Conservation (phyloP, 1,139 yeast species). For the Candida labiduridarum region DNA sequence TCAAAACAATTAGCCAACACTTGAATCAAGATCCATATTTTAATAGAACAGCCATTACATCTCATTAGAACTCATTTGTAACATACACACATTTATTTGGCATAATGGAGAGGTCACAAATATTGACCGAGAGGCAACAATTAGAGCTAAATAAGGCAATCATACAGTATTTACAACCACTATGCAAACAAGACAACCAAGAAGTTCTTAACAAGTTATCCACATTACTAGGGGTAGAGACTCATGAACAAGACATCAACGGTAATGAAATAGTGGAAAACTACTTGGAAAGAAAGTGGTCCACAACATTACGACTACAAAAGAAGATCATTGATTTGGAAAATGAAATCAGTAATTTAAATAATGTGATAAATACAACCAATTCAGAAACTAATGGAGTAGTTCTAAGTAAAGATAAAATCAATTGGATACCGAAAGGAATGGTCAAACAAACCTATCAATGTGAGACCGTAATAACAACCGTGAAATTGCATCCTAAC, state of each 20-base stretch:
- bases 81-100: not conserved
- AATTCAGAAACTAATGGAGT: slow-evolving; percentile 9
- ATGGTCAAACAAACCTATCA: slow-evolving; percentile 56
- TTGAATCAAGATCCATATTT: not conserved
- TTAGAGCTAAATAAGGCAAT: slow-evolving; percentile 58
- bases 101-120: slow-evolving; percentile 16
- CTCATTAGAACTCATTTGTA: not conserved
- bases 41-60: not conserved
- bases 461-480: slow-evolving; percentile 55
- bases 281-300: slow-evolving; percentile 85
- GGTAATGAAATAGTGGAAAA: slow-evolving; percentile 37
- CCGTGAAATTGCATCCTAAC: slow-evolving; percentile 72
- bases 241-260: not conserved
- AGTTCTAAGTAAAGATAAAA: slow-evolving; percentile 31
- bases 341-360: slow-evolving; percentile 43
- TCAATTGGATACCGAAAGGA: slow-evolving; percentile 69
- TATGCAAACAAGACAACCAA: slow-evolving; percentile 17
- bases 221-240: slow-evolving; percentile 13
- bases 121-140: slow-evolving; percentile 54
- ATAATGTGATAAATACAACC: slow-evolving; percentile 26
- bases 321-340: slow-evolving; percentile 66
- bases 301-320: slow-evolving; percentile 80
- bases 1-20: not conserved
- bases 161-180: slow-evolving; percentile 52
- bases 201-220: slow-evolving; percentile 16